These are phyloP conservation scores for Coffea eugenioides DNA, from an alignment of 257 asterid genomes.

Conservation along the genomic window DNA sequence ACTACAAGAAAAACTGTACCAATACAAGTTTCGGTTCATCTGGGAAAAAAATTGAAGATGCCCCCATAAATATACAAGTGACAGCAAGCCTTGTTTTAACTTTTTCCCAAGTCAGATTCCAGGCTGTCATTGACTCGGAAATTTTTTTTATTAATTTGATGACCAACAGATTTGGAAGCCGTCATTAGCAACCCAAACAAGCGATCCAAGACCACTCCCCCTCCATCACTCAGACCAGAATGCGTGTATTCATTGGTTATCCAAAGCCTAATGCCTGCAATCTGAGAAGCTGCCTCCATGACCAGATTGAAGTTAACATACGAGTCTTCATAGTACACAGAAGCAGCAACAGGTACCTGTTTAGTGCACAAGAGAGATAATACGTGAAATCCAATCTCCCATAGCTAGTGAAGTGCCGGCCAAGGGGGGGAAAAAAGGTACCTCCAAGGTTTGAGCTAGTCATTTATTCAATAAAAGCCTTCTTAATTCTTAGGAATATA, in stretches of 20 bases:
- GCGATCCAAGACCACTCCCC: slow-evolving; percentile 59
- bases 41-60: background rate
- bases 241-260: slow-evolving; percentile 94
- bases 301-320: slow-evolving; percentile 83
- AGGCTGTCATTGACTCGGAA: background rate
- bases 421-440: background rate
- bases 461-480: background rate
- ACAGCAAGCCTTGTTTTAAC: background rate
- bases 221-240: slow-evolving; percentile 90
- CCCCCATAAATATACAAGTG: background rate
- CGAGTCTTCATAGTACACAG: slow-evolving; percentile 88
- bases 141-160: background rate
- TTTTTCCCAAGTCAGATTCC: background rate
- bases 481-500: no score
- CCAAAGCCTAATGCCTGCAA: slow-evolving; percentile 79
- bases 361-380: background rate
- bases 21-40: background rate
- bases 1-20: background rate
- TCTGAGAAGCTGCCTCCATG: slow-evolving; percentile 74
- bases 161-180: no score
- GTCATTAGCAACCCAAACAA: slow-evolving; percentile 71
- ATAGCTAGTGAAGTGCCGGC: background rate
- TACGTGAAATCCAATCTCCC: background rate
- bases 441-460: background rate
- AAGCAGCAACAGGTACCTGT: slow-evolving; percentile 95